Evolutionary conservation across 179 eudicot species (phyloP), one percentile per base, ranked within the genome.

Genomic region (Silene vulgaris): DNA sequence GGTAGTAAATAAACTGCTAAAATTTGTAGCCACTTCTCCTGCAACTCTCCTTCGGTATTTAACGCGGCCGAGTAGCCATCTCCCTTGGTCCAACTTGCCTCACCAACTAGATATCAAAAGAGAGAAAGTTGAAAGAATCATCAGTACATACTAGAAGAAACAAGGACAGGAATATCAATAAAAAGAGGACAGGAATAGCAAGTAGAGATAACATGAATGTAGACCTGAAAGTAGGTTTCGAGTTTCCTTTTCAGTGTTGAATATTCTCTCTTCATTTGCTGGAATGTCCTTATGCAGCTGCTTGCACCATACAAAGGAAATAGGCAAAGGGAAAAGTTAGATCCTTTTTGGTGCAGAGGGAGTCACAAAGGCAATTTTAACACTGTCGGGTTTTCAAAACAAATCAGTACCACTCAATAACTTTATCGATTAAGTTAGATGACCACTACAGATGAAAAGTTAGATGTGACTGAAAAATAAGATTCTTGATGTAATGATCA

Each of bases 231-330:
- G 80, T 94, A 94, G 75, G 88, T 82, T 84, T 94, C 98, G 74
- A 94, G 93, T 82, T 90, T 92, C 86, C 84, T 86, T 77, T 76
- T 94, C 3, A 94, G 95, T 54, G 88, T 80, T 75, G 92, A 75
- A 83, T 92, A 84, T 85, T 94, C 98, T 73, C 86, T 90, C 87
- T 94, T 92, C 82, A 94, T 37, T 68, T 92, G 96, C 73, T 89
- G 94, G 84, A 90, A 88, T 76, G 95, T 88, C 81, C 94, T 92
- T 80, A 77, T 88, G 86, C 97, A 94, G 67, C 98, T 93, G 87
- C 56, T 77, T 69, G 52, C 71, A 75, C 75, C 73, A 83, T 30
- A 48, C 66, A 78, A 75, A 35, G 40, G 40, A 35, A 35, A 35
- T 35, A 35, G 2, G 40, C 8, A 5, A 5, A 71, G 76, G 29